Evolutionary conservation across 495 filamentous ascomycete species (phyloP).

Genomic region (Lepraria neglecta): DNA sequence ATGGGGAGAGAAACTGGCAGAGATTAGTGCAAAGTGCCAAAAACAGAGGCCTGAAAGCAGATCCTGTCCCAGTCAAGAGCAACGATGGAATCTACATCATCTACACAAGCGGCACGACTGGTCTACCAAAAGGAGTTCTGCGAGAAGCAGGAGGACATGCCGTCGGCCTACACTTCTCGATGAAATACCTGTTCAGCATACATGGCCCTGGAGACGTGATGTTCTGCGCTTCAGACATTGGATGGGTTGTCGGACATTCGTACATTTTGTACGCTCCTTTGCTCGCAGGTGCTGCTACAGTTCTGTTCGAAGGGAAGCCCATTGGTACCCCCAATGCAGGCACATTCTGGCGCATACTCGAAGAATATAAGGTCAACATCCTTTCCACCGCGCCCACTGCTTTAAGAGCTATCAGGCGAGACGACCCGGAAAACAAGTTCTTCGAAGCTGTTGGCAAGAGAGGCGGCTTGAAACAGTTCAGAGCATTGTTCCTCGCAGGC

Average conservation of each 20-base stretch:
- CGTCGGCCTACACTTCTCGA: conserved; percentile 73
- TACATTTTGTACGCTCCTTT: conserved; percentile 83
- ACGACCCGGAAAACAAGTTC: conserved; percentile 66
- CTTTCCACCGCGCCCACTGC: conserved; percentile 86
- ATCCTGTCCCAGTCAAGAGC: conserved; percentile 67
- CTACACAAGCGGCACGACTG: conserved; percentile 82
- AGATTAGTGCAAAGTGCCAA: conserved; percentile 61
- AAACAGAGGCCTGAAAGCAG: conserved; percentile 57
- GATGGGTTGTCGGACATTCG: conserved; percentile 80
- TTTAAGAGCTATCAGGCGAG: conserved; percentile 76
- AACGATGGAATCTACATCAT: conserved; percentile 83
- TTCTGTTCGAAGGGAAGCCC: conserved; percentile 89
- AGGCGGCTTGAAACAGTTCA: conserved; percentile 60
- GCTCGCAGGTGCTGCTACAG: conserved; percentile 74
- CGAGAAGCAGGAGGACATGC: conserved; percentile 81
- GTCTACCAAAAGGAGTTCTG: conserved; percentile 81
- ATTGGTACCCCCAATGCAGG: conserved; percentile 82
- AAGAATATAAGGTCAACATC: conserved; percentile 75
- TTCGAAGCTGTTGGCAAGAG: conserved; percentile 55
- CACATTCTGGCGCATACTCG: conserved; percentile 80
- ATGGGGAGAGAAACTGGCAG: conserved; percentile 74
- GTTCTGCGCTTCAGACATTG: conserved; percentile 77
- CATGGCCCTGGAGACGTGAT: conserved; percentile 76
- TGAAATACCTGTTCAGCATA: conserved; percentile 72
- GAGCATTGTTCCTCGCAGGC: conserved; percentile 77